phyloP scores from a whole-genome alignment of 1,284 basidiomycete species.

The Mixia osmundae region DNA sequence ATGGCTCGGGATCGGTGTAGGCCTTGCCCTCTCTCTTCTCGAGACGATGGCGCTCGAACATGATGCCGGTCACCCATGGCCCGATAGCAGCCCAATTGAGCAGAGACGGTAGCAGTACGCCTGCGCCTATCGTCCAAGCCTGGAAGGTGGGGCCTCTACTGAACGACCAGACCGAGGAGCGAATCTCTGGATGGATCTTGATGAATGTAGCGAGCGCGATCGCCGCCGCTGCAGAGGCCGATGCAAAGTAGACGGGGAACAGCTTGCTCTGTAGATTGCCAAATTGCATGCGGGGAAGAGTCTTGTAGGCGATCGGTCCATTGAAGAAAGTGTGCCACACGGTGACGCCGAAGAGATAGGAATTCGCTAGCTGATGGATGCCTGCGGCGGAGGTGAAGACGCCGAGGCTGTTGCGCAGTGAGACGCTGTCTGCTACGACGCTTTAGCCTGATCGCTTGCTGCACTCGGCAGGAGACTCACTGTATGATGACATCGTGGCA shows the following conservation, averaged over 20 bases:
- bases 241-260: slow-evolving; percentile 11
- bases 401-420: too few species aligned
- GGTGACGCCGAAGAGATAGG: too few species aligned
- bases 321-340: slow-evolving; percentile 4
- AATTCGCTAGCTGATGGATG: too few species aligned
- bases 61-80: slow-evolving; percentile 13
- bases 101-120: slow-evolving; percentile 7
- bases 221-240: slow-evolving; percentile 4
- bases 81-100: slow-evolving; percentile 12
- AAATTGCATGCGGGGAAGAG: slow-evolving; percentile 12
- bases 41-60: slow-evolving; percentile 13
- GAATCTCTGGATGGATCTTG: slow-evolving; percentile 4
- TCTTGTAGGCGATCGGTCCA: slow-evolving; percentile 9
- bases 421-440: too few species aligned
- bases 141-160: slow-evolving; percentile 3
- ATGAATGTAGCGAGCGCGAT: slow-evolving; percentile 7
- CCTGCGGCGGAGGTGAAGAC: too few species aligned
- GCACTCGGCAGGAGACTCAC: too few species aligned
- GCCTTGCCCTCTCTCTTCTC: slow-evolving; percentile 13
- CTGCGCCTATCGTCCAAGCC: slow-evolving; percentile 7
- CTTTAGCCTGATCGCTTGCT: too few species aligned
- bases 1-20: slow-evolving; percentile 11
- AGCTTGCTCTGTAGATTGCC: slow-evolving; percentile 13
- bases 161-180: slow-evolving; percentile 1
- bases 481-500: too few species aligned